Evolutionary conservation across 2,329 filamentous ascomycete species (phyloP).

Genomic region (Cladophialophora bantiana): DNA sequence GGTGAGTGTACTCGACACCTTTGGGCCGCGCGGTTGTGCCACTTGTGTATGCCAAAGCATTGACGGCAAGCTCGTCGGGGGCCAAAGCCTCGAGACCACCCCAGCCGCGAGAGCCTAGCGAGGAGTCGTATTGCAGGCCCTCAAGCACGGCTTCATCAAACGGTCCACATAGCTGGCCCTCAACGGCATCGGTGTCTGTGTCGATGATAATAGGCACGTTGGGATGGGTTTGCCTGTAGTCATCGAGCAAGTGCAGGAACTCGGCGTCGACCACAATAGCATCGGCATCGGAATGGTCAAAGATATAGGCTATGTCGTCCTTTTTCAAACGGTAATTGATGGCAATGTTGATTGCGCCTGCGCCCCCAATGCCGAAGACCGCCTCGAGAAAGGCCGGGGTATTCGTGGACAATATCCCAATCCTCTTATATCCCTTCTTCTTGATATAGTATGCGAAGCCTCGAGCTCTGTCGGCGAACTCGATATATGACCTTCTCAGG

Average conservation of each 20-base stretch:
- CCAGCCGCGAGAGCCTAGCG: constrained; percentile 76
- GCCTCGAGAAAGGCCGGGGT: constrained; percentile 93
- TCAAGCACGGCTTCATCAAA: constrained; percentile 86
- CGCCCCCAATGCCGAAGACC: constrained; percentile 85
- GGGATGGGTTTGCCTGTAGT: constrained; percentile 67
- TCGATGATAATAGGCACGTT: constrained; percentile 78
- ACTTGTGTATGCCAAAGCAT: constrained; percentile 91
- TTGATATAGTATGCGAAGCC: constrained; percentile 88
- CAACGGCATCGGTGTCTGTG: constrained; percentile 78
- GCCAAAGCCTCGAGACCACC: constrained; percentile 73
- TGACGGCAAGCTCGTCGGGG: constrained; percentile 76
- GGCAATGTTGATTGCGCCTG: constrained; percentile 77
- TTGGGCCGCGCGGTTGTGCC: constrained; percentile 92
- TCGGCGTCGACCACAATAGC: constrained; percentile 86
- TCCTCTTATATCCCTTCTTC: constrained; percentile 74
- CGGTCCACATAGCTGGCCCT: constrained; percentile 75
- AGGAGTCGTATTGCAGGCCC: constrained; percentile 74
- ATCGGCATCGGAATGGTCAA: constrained; percentile 86
- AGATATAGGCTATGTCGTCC: constrained; percentile 89
- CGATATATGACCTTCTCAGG: constrained; percentile 77
- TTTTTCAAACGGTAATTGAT: constrained; percentile 78
- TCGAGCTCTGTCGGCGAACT: constrained; percentile 83
- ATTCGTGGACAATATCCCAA: constrained; percentile 89
- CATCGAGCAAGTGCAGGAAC: constrained; percentile 72
- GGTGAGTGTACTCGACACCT: constrained; percentile 89